Base-by-base conservation (phyloP, 768 basidiomycete species). In the Tylopilus subfusipes region DNA sequence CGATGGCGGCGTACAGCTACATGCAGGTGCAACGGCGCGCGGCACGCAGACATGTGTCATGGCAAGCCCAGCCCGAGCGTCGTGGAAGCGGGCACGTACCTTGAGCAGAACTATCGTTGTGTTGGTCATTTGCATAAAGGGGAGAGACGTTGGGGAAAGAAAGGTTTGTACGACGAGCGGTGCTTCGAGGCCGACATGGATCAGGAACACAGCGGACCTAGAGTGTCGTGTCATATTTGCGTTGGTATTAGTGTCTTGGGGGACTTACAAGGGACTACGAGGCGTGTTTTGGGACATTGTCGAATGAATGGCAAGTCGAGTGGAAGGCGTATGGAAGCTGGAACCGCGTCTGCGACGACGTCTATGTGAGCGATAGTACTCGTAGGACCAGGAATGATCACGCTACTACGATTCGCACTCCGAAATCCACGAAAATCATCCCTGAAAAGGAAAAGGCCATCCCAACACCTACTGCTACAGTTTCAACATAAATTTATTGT, bases 51-150 rank as follows among this genome's bases (percentile, higher is more conserved):
- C 9, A 38, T n/a, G 36, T 38, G 38, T n/a, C 34, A 13, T 38
- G 39, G 14, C 5, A 18, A 27, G 8, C 8, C 18, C 38, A 25
- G 21, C 10, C 2, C 4, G 22, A 5, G 30, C 5, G 4, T 22
- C 13, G 36, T 25, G 14, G 34, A 18, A 33, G 13, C 12, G 1
- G n/a, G 24, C 22, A 40, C 50, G 24, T 46, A 86, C 91, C 78
- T 92, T 92, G 45, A 90, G 70, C 9, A 93, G 58, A 2, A 90
- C 82, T 9, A 92, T 47, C 0, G 89, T 82, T 6, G 91, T 93
- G 74, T 93, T 93, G 62, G 85, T 92, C 60, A 91, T 76, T 66
- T 90, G 82, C 52, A 92, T 60, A 68, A 93, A 91, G 0, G 91
- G 91, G 19, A 93, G 68, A 16, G 68, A 74, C 18, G 70, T 62